phyloP scores from a whole-genome alignment of 2,329 filamentous ascomycete genomes.

The Fusarium sp. region DNA sequence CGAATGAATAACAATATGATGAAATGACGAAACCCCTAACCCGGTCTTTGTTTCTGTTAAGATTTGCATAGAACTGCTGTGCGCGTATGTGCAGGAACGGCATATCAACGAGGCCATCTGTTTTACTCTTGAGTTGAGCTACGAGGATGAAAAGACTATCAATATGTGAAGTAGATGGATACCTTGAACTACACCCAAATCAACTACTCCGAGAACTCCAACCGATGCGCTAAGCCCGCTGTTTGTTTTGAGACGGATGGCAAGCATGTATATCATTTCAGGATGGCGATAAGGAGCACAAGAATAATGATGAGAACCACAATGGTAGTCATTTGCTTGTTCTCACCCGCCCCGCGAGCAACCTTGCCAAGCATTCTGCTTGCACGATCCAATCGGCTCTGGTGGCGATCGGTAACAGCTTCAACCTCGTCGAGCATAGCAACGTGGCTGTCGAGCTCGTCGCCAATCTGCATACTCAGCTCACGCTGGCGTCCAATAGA shows the following conservation, averaged over 20 bases:
- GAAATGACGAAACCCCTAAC: conserved; percentile 10
- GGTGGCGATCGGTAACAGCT: conserved; percentile 83
- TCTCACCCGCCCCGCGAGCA: conserved; percentile 80
- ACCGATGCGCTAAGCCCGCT: conserved; percentile 39
- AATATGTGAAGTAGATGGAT: conserved; percentile 5
- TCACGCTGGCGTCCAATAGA: conserved; percentile 91
- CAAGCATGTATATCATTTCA: conserved; percentile 69
- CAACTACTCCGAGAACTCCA: conserved; percentile 40
- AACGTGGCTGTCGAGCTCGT: conserved; percentile 93
- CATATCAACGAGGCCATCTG: not conserved
- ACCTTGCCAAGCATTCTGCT: conserved; percentile 78
- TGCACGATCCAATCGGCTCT: conserved; percentile 80
- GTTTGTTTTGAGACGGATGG: conserved; percentile 8
- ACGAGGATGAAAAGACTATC: conserved; percentile 7
- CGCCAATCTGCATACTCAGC: conserved; percentile 94
- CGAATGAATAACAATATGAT: conserved; percentile 31
- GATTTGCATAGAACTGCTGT: not conserved
- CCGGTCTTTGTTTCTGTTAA: not conserved
- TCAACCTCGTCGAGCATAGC: conserved; percentile 92
- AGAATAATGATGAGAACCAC: conserved; percentile 86
- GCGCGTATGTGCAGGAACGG: conserved; percentile 21
- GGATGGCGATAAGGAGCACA: conserved; percentile 82
- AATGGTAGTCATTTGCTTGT: conserved; percentile 87
- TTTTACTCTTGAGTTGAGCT: not conserved
- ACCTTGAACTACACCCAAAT: conserved; percentile 16